A percentile compares a stretch with the other conserved stretches of the same genome.
Evolutionary conservation across 441 rosid genomes (phyloP).

Genomic region (Populus hybrid): DNA sequence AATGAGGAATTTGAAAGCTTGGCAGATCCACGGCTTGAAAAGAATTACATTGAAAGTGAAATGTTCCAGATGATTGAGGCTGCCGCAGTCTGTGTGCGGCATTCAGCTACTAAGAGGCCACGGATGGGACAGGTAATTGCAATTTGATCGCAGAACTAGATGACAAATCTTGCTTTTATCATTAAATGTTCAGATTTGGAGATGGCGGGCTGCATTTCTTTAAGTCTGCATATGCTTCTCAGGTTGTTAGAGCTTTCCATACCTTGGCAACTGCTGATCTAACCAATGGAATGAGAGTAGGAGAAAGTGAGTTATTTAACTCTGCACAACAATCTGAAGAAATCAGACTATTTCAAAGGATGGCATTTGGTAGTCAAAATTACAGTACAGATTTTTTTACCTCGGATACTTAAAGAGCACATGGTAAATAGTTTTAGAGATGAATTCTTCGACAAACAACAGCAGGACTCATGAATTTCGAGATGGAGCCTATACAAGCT

Average conservation of each 20-base stretch:
- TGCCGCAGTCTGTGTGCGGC: constrained; percentile 85
- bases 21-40: constrained; percentile 66
- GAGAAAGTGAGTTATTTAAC: constrained; percentile 77
- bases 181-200: background rate
- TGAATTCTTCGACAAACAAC: background rate
- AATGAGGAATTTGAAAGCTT: constrained; percentile 49
- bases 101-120: constrained; percentile 82
- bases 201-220: background rate
- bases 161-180: background rate
- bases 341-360: constrained; percentile 77
- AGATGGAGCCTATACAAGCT: constrained; percentile 8
- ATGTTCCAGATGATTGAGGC: constrained; percentile 81
- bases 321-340: constrained; percentile 82
- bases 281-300: constrained; percentile 86
- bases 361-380: constrained; percentile 88
- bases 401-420: constrained; percentile 26
- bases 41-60: constrained; percentile 52
- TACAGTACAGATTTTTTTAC: constrained; percentile 60
- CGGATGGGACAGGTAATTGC: constrained; percentile 76
- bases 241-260: constrained; percentile 88
- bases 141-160: background rate
- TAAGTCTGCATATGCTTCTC: constrained; percentile 22
- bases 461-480: constrained; percentile 1
- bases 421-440: constrained; percentile 29
- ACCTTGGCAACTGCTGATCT: constrained; percentile 63